phyloP scores from a whole-genome alignment of 495 filamentous ascomycete genomes.

The Hypoxylon fragiforme region DNA sequence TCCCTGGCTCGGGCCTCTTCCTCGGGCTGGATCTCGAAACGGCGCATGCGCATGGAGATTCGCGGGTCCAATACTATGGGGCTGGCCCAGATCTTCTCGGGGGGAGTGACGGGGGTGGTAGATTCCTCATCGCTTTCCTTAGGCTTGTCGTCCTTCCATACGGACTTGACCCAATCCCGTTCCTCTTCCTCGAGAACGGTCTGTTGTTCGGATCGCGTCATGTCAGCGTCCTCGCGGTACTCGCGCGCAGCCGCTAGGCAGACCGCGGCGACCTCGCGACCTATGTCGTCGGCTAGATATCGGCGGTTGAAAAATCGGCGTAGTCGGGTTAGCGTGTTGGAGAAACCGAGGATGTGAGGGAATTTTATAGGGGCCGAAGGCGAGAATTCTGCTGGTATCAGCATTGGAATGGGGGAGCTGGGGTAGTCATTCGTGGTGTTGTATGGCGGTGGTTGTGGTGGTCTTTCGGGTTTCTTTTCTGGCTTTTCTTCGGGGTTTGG shows the following conservation, averaged over 20 bases:
- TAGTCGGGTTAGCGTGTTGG: constrained; percentile 83
- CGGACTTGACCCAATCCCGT: constrained; percentile 81
- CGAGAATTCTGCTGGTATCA: constrained; percentile 61
- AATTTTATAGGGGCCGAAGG: constrained; percentile 74
- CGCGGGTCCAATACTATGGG: constrained; percentile 77
- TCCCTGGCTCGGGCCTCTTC: constrained; percentile 67
- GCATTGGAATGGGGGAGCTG: constrained; percentile 58
- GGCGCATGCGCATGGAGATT: constrained; percentile 79
- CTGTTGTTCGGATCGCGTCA: constrained; percentile 64
- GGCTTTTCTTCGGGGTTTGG: constrained; percentile 50
- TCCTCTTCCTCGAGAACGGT: constrained; percentile 76
- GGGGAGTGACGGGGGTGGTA: constrained; percentile 14
- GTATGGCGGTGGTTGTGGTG: constrained; percentile 61
- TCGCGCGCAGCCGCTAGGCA: constrained; percentile 68
- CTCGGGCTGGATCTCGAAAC: constrained; percentile 65
- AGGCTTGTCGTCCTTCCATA: constrained; percentile 65
- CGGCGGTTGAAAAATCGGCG: constrained; percentile 90
- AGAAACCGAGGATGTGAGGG: constrained; percentile 91
- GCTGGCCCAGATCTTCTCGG: constrained; percentile 74
- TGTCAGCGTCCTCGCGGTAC: constrained; percentile 40
- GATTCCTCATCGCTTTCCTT: constrained; percentile 60
- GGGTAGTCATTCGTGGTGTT: constrained; percentile 72
- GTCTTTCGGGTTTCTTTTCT: constrained; percentile 47
- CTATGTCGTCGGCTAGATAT: constrained; percentile 80
- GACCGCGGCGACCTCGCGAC: constrained; percentile 83